Base-by-base conservation (phyloP, 2,329 filamentous ascomycete species). In the Colletotrichum liaoningense region DNA sequence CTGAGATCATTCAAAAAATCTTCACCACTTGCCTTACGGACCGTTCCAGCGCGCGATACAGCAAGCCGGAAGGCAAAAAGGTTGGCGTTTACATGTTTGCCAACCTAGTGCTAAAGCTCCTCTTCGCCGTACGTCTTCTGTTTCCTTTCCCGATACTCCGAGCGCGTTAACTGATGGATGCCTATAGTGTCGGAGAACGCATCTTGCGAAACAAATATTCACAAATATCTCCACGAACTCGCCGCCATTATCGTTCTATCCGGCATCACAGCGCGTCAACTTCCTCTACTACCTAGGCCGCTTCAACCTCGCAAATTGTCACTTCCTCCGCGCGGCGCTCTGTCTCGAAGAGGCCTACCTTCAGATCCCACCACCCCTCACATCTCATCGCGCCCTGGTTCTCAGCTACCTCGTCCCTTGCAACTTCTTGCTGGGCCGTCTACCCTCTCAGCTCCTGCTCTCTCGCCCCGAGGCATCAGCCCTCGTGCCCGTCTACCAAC, bases 261-360 rank as follows among this genome's bases (percentile, higher is more conserved):
- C 95, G 2, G 94, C 94, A 26, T 90, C 93, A 6, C 94, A 98
- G 80, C 91, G 95, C 62, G 95, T 98, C 63, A 97, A 95, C 4
- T 98, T 95, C 78, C 91, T 98, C 16, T 98, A 98, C 84, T 98
- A 98, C 80, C 92, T 98, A 6, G 96, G 96, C 22, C 93, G 95
- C 72, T 98, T 96, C 83, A 91, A 95, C 79, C 95, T 97, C 81
- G 91, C 94, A 75, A 95, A 94, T 81, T 93, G 92, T 76, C 93
- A 97, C 80, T 98, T 95, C 82, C 91, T 90, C 74, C 92, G 93
- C 30, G 95, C 95, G 0, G 90, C 93, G 65, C 86, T 91, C 62
- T 94, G 93, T 46, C 86, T 98, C 7, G 90, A 97, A 78, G 88
- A 92, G 30, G 94, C 96, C 3, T 98, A 97, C 82, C 84, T 92